Evolutionary conservation across 345 rosid species (phyloP), one percentile per base, ranked within the genome.

Genomic region (Brassica nigra): DNA sequence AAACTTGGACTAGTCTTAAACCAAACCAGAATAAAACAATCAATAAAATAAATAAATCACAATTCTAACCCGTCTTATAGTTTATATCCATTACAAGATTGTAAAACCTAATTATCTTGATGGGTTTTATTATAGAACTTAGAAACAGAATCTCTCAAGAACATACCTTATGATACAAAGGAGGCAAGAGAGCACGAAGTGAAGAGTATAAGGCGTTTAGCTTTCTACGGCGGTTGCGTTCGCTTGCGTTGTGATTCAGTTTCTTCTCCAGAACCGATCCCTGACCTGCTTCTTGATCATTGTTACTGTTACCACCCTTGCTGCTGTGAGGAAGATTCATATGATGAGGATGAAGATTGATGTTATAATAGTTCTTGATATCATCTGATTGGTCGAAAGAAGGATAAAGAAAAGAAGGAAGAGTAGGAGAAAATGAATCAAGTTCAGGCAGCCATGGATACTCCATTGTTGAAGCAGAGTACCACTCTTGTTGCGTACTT

Each of bases 231-330:
- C 92, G 89, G 29, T 84, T 82, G 0, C 92, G 86, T 62, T 92
- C 97, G 2, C 86, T 87, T 6, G 97, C 95, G 42, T 89, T 92
- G 85, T 90, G 97, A 66, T 84, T 84, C 16, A 92, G 85, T 87
- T 89, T 90, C 90, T 89, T 88, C 30, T 68, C 79, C 66, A 36
- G 27, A 61, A 76, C 86, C 55, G 76, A 14, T 34, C 31, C 68
- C 55, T 54, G 57, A 28, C 73, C 69, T 37, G 55, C 76, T 30
- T 64, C 55, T 37, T 64, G 67, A 54, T 9, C 62, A 55, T 70
- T 36, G 54, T 66, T 66, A 78, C 52, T 57, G 18, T 34, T 61
- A 27, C 42, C 67, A 61, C 47, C 59, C 28, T 67, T 18, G 18
- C 49, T 62, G 30, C 49, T 62, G 30, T 62, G 66, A 37, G 72